A percentile compares a stretch with the other conserved stretches of the same genome.
Conservation (phyloP, 208 protist species). For the Vickermania ingenoplastis region DNA sequence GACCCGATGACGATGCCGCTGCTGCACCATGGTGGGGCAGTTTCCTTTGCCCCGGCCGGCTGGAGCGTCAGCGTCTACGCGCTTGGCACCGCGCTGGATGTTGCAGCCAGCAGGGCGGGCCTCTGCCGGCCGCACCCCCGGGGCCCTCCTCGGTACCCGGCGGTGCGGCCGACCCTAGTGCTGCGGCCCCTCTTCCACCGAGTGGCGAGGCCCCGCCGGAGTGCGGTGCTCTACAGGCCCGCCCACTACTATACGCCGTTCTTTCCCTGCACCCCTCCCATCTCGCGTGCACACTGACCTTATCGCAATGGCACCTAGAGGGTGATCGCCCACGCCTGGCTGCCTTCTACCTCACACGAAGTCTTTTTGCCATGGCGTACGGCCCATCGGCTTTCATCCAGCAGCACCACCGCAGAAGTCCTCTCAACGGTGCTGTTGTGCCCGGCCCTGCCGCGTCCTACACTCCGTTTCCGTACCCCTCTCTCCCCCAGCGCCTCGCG, state of each 20-base stretch:
- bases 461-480: no score
- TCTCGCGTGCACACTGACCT: not conserved
- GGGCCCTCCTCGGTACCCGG: not conserved
- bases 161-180: not conserved
- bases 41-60: not conserved
- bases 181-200: no score
- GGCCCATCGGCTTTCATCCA: not conserved
- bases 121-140: no score
- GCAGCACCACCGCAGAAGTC: not conserved
- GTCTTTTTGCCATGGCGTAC: not conserved
- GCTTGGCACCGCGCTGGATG: no score
- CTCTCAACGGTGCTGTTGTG: no score
- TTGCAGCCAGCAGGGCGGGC: no score
- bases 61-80: not conserved
- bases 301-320: not conserved
- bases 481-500: no score
- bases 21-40: no score
- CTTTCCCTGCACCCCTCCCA: not conserved
- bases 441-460: no score
- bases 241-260: not conserved
- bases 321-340: not conserved
- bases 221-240: not conserved
- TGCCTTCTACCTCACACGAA: not conserved
- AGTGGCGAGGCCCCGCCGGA: not conserved
- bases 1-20: no score